phyloP scores from a whole-genome alignment of 495 filamentous ascomycete species.

The Lasiosphaeria hispida region DNA sequence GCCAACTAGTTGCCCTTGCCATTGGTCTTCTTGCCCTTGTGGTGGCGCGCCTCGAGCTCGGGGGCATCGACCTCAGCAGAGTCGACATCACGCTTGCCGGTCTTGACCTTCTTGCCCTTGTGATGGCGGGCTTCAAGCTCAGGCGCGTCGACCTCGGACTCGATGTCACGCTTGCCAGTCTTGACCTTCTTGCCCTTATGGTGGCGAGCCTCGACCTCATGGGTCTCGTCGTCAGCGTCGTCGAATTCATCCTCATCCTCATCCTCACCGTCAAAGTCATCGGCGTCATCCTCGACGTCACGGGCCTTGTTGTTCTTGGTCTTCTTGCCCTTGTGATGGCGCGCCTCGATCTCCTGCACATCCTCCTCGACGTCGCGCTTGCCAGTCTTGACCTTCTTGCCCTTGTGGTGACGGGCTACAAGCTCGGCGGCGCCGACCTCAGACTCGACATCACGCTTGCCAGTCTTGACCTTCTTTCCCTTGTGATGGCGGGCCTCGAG shows the following conservation, averaged over 20 bases:
- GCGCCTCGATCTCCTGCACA: background rate
- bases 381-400: constrained; percentile 24
- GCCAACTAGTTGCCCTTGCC: too few relatives aligned
- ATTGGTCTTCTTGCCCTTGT: background rate
- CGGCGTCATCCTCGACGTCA: background rate
- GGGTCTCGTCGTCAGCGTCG: background rate
- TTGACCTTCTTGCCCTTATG: constrained; percentile 16
- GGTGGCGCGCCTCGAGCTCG: background rate
- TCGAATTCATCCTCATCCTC: background rate
- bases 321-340: constrained; percentile 28
- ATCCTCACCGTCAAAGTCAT: background rate
- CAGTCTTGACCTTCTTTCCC: constrained; percentile 7
- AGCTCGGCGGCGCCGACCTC: constrained; percentile 1
- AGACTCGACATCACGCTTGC: background rate
- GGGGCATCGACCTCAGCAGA: background rate
- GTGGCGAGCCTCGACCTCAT: constrained; percentile 15
- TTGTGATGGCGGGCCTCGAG: constrained; percentile 17
- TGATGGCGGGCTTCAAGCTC: constrained; percentile 18
- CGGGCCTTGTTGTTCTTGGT: constrained; percentile 11
- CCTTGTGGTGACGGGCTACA: constrained; percentile 8
- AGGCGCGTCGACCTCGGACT: constrained; percentile 12
- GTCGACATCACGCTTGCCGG: background rate
- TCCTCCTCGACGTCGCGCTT: background rate
- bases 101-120: constrained; percentile 16
- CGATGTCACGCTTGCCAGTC: constrained; percentile 7